Evolutionary conservation across 2,329 filamentous ascomycete genomes (phyloP).

Genomic region (Pestalotiopsis fici): DNA sequence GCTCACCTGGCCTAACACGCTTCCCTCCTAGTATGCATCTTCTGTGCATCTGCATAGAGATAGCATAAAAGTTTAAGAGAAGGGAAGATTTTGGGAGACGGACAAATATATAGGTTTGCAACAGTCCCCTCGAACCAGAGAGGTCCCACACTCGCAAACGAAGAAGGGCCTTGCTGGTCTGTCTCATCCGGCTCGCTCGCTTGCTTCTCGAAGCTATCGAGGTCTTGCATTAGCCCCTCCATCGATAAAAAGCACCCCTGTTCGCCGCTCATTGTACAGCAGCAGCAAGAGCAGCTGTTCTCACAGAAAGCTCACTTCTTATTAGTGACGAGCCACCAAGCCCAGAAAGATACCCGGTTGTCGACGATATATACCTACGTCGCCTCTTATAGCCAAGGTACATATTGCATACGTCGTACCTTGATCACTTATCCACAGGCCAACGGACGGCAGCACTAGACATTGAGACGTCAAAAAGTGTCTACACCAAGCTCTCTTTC

Average conservation of each 20-base stretch:
- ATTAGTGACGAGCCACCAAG: not conserved
- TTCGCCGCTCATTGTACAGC: not conserved
- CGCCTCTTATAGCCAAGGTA: not conserved
- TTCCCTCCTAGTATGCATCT: not conserved
- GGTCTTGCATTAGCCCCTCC: slow-evolving; percentile 12
- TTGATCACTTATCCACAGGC: not conserved
- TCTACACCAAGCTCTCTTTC: not conserved
- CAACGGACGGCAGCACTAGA: not conserved
- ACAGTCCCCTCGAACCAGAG: not conserved
- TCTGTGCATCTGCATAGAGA: slow-evolving; percentile 1
- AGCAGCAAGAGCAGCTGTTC: not conserved
- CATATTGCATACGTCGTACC: not conserved
- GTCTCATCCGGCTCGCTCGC: not conserved
- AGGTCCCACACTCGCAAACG: not conserved
- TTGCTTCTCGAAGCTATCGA: slow-evolving; percentile 5
- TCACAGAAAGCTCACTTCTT: not conserved
- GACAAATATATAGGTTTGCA: not conserved
- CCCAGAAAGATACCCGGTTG: not conserved
- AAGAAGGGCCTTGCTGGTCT: not conserved
- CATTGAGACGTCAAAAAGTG: not conserved
- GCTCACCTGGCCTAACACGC: not conserved
- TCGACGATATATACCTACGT: not conserved
- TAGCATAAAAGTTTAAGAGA: not conserved
- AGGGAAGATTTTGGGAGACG: not conserved
- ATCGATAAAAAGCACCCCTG: slow-evolving; percentile 8